phyloP scores from a whole-genome alignment of 2,329 filamentous ascomycete genomes.

The Orbilia brochopaga region DNA sequence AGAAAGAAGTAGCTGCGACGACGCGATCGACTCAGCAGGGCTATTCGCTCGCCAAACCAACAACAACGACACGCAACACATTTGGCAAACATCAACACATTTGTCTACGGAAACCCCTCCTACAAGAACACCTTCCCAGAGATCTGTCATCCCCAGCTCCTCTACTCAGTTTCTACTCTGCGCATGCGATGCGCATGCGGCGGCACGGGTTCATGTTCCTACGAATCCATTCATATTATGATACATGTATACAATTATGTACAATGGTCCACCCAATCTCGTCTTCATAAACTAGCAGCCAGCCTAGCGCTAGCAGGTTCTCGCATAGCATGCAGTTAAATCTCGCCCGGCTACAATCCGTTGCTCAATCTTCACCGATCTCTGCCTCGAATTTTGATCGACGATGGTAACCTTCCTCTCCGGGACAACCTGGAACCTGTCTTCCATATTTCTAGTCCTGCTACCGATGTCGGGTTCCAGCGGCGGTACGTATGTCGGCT shows the following conservation, averaged over 20 bases:
- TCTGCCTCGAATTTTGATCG: constrained; percentile 39
- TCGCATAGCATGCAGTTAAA: constrained; percentile 45
- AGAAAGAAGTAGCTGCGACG: constrained; percentile 35
- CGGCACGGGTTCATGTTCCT: neutral
- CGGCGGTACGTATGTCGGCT: constrained; percentile 62
- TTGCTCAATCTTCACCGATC: constrained; percentile 52
- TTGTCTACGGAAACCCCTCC: neutral
- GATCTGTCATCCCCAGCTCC: too few relatives aligned
- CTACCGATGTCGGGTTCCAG: constrained; percentile 52
- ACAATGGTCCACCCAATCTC: neutral
- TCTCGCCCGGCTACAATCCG: constrained; percentile 52
- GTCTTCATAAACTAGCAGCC: neutral
- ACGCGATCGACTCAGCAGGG: constrained; percentile 29
- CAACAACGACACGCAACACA: constrained; percentile 39
- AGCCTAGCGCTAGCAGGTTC: constrained; percentile 3
- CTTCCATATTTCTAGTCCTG: constrained; percentile 37
- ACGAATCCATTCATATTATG: neutral
- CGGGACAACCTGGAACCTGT: constrained; percentile 54
- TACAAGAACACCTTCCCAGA: too few relatives aligned
- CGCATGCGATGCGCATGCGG: too few relatives aligned
- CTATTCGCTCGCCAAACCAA: constrained; percentile 29
- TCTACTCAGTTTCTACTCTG: too few relatives aligned
- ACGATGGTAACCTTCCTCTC: constrained; percentile 50
- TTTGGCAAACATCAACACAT: constrained; percentile 3
- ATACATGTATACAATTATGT: constrained; percentile 5